Conservation (phyloP, 768 basidiomycete species). For the Mycena rebaudengoi region DNA sequence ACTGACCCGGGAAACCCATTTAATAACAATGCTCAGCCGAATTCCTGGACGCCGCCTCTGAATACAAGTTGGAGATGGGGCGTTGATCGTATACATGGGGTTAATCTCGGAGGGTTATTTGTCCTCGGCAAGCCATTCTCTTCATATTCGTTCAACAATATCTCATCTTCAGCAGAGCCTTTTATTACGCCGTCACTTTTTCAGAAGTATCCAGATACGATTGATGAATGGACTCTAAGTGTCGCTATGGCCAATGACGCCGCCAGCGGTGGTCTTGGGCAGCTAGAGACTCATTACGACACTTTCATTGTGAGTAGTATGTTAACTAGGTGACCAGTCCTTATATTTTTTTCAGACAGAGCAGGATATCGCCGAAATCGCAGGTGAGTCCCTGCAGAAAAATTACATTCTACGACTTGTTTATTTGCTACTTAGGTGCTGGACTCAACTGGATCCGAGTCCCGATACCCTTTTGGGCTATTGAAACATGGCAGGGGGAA, state of each 20-base stretch:
- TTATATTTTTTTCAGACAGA: constrained; percentile 64
- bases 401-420: neutral
- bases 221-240: constrained; percentile 77
- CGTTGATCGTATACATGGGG: constrained; percentile 61
- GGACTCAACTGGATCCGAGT: constrained; percentile 87
- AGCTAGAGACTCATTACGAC: constrained; percentile 79
- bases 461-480: constrained; percentile 87
- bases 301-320: constrained; percentile 76
- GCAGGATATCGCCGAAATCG: constrained; percentile 86
- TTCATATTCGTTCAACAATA: neutral
- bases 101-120: constrained; percentile 81
- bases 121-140: constrained; percentile 36
- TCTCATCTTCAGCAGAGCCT: constrained; percentile 43
- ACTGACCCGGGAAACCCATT: constrained; percentile 71
- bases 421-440: constrained; percentile 54
- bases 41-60: constrained; percentile 78
- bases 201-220: constrained; percentile 60
- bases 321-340: neutral
- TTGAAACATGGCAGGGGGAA: constrained; percentile 78
- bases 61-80: constrained; percentile 77
- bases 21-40: constrained; percentile 71
- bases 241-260: constrained; percentile 71
- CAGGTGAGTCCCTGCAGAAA: constrained; percentile 45
- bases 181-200: constrained; percentile 75
- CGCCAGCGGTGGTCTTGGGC: constrained; percentile 67